Percentiles rank a stretch among this genome's conserved stretches.
Evolutionary conservation across 345 rosid species (phyloP).

Genomic region (Passiflora organensis): DNA sequence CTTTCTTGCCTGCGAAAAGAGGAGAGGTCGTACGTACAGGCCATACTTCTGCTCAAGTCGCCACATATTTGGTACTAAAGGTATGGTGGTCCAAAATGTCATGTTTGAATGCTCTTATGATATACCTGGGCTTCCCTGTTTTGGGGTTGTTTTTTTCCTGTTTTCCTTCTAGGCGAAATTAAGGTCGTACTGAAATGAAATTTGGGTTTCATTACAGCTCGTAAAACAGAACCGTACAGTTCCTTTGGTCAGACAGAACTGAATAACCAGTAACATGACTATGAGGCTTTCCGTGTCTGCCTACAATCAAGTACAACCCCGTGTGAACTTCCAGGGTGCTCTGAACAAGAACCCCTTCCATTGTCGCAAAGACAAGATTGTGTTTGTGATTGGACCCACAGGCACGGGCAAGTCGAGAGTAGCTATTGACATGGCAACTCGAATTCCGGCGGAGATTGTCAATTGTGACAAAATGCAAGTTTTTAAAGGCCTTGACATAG

Average conservation of each 20-base stretch:
- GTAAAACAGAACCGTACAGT: not conserved
- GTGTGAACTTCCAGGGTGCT: conserved; percentile 40
- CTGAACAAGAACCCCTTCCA: conserved; percentile 38
- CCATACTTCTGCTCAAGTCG: conserved; percentile 3
- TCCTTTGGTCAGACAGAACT: not conserved
- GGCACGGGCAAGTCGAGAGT: conserved; percentile 83
- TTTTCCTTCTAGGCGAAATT: no score
- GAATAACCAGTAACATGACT: not conserved
- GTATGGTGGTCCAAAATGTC: conserved; percentile 13
- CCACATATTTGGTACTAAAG: conserved; percentile 11
- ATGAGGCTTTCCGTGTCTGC: conserved; percentile 43
- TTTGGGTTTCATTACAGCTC: conserved; percentile 5
- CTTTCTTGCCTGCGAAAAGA: conserved; percentile 1
- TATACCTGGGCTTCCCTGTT: no score
- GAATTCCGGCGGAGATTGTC: conserved; percentile 63
- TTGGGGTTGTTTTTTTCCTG: no score
- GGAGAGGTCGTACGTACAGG: not conserved
- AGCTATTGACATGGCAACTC: conserved; percentile 77
- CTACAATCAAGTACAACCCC: conserved; percentile 45
- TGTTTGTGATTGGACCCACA: conserved; percentile 82
- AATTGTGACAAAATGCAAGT: conserved; percentile 92
- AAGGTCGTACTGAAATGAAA: no score
- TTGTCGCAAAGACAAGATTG: conserved; percentile 63
- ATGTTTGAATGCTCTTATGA: not conserved
- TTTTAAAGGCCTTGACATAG: conserved; percentile 57